phyloP scores from a whole-genome alignment of 2,329 filamentous ascomycete genomes.

The Sporothrix variecibatus region DNA sequence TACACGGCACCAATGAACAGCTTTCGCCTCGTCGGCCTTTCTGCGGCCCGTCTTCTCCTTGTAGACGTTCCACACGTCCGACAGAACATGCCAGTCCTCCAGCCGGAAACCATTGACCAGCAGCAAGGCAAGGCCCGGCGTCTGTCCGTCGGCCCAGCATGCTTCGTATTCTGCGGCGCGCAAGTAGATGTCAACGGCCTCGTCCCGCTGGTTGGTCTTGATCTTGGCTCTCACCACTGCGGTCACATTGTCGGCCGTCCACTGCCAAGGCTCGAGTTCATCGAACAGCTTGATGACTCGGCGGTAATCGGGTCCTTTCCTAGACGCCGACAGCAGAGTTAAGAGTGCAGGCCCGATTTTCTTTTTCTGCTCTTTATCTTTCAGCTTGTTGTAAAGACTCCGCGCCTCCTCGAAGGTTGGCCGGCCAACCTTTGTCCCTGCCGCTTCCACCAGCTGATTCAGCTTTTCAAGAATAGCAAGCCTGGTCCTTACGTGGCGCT shows the following conservation, averaged over 20 bases:
- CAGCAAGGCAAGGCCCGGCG: conserved; percentile 47
- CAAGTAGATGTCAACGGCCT: conserved; percentile 46
- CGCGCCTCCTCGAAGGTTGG: conserved; percentile 45
- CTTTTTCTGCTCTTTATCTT: conserved; percentile 35
- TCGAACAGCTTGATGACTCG: conserved; percentile 51
- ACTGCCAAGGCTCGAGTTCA: conserved; percentile 40
- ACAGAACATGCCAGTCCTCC: conserved; percentile 41
- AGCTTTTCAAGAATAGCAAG: conserved; percentile 27
- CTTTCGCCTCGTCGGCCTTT: conserved; percentile 1
- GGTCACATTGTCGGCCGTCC: conserved; percentile 45
- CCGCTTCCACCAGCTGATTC: conserved; percentile 19
- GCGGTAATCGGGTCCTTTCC: conserved; percentile 39
- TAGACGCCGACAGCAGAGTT: conserved; percentile 47
- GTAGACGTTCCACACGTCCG: conserved; percentile 44
- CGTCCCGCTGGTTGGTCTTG: conserved; percentile 41
- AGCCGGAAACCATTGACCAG: conserved; percentile 45
- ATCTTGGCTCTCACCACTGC: conserved; percentile 48
- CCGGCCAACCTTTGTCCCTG: conserved; percentile 25
- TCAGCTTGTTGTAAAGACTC: conserved; percentile 45
- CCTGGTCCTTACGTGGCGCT: neutral
- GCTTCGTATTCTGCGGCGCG: conserved; percentile 34
- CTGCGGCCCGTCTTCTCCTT: conserved; percentile 12
- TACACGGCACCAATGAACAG: conserved; percentile 41
- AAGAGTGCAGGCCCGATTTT: conserved; percentile 41
- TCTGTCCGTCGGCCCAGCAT: neutral